phyloP scores from a whole-genome alignment of 2,329 filamentous ascomycete species.

The Arthroderma uncinatum region DNA sequence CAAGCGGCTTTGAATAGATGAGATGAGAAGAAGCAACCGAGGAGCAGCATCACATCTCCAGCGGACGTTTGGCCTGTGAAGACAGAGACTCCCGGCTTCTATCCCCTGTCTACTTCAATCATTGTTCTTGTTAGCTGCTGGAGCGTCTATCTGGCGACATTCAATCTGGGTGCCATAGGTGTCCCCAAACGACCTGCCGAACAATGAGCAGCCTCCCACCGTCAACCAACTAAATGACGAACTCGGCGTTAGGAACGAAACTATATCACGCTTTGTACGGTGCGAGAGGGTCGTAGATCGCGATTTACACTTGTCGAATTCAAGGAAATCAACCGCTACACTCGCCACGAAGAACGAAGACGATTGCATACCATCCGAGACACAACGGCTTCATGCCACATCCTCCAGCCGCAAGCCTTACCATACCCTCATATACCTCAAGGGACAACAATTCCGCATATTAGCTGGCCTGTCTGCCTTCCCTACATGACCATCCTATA shows the following conservation, averaged over 20 bases:
- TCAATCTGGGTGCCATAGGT: background rate
- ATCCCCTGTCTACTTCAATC: background rate
- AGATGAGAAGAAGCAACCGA: background rate
- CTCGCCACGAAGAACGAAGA: background rate
- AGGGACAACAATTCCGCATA: background rate
- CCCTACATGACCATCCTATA: background rate
- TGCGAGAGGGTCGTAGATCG: background rate
- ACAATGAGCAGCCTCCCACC: background rate
- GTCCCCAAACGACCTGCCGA: background rate
- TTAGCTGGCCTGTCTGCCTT: background rate
- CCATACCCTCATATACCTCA: background rate
- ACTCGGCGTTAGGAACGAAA: background rate
- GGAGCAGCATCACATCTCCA: background rate
- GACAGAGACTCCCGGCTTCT: background rate
- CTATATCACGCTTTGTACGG: slow-evolving; percentile 1
- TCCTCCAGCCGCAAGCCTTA: background rate
- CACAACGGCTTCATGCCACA: background rate
- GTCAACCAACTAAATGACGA: slow-evolving; percentile 1
- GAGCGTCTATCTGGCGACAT: background rate
- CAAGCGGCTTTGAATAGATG: background rate
- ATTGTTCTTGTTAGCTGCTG: background rate
- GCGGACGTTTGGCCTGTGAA: background rate
- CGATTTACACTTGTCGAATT: background rate
- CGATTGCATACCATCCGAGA: background rate
- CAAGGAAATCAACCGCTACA: background rate